Evolutionary conservation across 495 filamentous ascomycete species (phyloP).

Genomic region (Thozetella sp.): DNA sequence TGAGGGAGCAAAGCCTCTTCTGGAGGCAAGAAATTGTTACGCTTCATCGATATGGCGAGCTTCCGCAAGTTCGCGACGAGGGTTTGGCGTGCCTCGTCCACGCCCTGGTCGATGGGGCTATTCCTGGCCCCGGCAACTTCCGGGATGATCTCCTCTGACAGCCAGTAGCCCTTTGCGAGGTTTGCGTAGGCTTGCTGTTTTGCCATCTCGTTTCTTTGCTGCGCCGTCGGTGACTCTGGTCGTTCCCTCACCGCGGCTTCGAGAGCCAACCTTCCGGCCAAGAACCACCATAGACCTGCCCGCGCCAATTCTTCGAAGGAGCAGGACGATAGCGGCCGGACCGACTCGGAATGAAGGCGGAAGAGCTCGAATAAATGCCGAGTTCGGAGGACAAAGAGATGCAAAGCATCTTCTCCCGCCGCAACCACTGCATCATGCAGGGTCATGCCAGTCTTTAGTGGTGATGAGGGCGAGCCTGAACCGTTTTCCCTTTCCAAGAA

Average conservation of each 20-base stretch:
- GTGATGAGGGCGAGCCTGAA: constrained; percentile 14
- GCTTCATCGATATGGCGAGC: constrained; percentile 77
- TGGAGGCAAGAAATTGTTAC: constrained; percentile 73
- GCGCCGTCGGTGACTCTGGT: constrained; percentile 45
- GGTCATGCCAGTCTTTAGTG: constrained; percentile 23
- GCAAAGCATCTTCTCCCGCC: constrained; percentile 63
- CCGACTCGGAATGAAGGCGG: constrained; percentile 67
- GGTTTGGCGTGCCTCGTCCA: constrained; percentile 53
- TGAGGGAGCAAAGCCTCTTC: constrained; percentile 64
- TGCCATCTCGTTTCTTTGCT: constrained; percentile 37
- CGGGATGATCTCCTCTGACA: constrained; percentile 66
- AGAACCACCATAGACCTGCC: constrained; percentile 84
- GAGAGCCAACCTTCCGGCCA: constrained; percentile 71
- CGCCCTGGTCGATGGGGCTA: constrained; percentile 31
- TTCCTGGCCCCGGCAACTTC: constrained; percentile 42
- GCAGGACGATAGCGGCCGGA: constrained; percentile 61
- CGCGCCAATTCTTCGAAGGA: constrained; percentile 66
- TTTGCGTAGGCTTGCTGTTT: constrained; percentile 74
- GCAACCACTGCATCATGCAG: constrained; percentile 36
- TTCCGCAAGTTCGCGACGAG: constrained; percentile 68
- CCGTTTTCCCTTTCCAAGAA: constrained; percentile 19
- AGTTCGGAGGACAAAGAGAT: constrained; percentile 67
- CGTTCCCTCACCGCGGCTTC: constrained; percentile 70
- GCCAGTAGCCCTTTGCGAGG: constrained; percentile 83
- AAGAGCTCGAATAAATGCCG: constrained; percentile 70